Conservation (phyloP, 345 rosid species). For the Populus pruinosa region DNA sequence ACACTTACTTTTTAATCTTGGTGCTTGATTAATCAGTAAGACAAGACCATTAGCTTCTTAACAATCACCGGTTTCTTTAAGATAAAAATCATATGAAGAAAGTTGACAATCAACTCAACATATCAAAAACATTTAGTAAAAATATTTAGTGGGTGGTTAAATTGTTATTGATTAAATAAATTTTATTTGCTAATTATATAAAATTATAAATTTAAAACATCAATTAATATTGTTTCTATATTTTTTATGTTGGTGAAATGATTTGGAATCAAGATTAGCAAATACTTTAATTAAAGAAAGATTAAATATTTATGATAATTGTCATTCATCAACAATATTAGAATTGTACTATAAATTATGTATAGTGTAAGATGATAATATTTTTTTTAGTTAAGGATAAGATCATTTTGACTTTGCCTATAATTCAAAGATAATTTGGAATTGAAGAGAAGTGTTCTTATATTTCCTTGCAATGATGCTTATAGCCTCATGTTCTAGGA, state of each 20-base stretch:
- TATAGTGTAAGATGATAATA: not conserved
- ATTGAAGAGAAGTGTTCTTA: not conserved
- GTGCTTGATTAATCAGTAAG: constrained; percentile 9
- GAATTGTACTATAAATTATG: constrained; percentile 3
- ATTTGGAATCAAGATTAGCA: too few species aligned
- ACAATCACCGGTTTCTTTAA: not conserved
- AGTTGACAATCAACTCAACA: constrained; percentile 17
- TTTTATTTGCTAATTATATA: not conserved
- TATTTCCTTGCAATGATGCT: not conserved
- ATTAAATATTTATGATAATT: not conserved
- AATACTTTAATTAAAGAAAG: not conserved
- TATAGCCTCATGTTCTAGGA: too few species aligned
- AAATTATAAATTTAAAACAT: not conserved
- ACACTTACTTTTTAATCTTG: not conserved
- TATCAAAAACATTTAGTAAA: not conserved
- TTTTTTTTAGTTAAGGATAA: constrained; percentile 6
- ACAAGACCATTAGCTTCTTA: constrained; percentile 8
- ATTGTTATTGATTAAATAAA: constrained; percentile 4
- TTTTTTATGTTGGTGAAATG: not conserved
- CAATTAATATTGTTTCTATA: not conserved
- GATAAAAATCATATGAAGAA: constrained; percentile 9
- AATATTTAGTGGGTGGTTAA: constrained; percentile 11
- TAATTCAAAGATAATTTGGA: constrained; percentile 10
- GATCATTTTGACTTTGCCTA: constrained; percentile 20
- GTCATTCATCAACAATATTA: not conserved